These are phyloP conservation scores for Aspergillus biplanus DNA, from an alignment of 495 filamentous ascomycete genomes.

Conservation along the genomic window DNA sequence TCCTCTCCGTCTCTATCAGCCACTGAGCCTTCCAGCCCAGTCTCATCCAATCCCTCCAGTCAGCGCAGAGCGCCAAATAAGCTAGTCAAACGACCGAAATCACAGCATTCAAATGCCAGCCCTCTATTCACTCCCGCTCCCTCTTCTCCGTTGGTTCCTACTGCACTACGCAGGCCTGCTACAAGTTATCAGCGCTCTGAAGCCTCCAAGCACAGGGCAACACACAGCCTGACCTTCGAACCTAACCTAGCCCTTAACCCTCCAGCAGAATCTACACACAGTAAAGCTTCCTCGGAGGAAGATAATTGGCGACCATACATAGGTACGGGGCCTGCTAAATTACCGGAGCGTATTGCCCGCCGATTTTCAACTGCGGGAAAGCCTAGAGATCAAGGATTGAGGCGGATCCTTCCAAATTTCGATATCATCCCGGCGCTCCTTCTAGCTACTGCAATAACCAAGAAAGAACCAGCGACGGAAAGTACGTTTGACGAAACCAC, in stretches of 20 bases:
- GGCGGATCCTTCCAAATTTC: conserved; percentile 32
- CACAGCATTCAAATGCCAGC: conserved; percentile 55
- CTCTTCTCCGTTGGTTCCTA: conserved; percentile 57
- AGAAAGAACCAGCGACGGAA: conserved; percentile 15
- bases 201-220: conserved; percentile 58
- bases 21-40: conserved; percentile 70
- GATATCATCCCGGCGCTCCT: conserved; percentile 43
- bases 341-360: conserved; percentile 40
- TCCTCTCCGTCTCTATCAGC: conserved; percentile 63
- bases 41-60: conserved; percentile 50
- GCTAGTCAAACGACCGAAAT: conserved; percentile 80
- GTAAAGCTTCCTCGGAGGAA: conserved; percentile 22
- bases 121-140: conserved; percentile 31
- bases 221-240: conserved; percentile 38
- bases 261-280: conserved; percentile 23
- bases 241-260: conserved; percentile 25
- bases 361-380: conserved; percentile 34
- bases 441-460: conserved; percentile 41
- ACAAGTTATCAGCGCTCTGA: conserved; percentile 87
- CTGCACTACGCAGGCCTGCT: conserved; percentile 69
- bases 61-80: conserved; percentile 73
- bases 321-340: conserved; percentile 35
- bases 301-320: conserved; percentile 54
- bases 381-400: conserved; percentile 31
- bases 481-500: conserved; percentile 11